Evolutionary conservation across 2,329 filamentous ascomycete species (phyloP).

Genomic region (Blastomyces gilchristii): DNA sequence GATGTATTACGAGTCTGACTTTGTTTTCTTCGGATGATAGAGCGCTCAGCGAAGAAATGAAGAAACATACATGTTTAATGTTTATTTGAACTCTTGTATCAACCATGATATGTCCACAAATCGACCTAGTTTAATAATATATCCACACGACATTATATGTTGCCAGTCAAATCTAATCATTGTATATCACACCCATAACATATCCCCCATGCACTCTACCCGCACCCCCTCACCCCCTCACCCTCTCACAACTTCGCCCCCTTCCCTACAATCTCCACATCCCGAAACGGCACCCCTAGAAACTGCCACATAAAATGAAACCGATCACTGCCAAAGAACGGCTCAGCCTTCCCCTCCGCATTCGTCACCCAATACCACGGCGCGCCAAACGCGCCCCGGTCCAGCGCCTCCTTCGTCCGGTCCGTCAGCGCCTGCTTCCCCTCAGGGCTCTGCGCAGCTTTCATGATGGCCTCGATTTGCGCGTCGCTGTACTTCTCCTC

Average conservation of each 20-base stretch:
- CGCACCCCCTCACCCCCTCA: background rate
- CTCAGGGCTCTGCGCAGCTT: conserved; percentile 41
- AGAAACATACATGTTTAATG: too few relatives aligned
- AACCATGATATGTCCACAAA: background rate
- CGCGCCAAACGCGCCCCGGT: conserved; percentile 61
- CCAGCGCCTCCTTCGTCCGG: conserved; percentile 52
- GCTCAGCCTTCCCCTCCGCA: conserved; percentile 17
- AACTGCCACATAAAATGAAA: conserved; percentile 18
- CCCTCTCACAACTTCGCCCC: conserved; percentile 3
- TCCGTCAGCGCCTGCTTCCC: conserved; percentile 46
- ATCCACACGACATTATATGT: background rate
- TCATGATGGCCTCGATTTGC: conserved; percentile 49
- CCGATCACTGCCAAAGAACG: conserved; percentile 18
- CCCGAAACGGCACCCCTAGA: conserved; percentile 14
- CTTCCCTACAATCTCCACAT: conserved; percentile 11
- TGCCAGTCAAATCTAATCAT: background rate
- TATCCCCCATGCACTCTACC: background rate
- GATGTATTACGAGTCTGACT: background rate
- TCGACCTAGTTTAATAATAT: background rate
- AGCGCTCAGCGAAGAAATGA: background rate
- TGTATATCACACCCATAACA: background rate
- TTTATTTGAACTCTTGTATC: background rate
- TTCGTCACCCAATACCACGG: conserved; percentile 65
- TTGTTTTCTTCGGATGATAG: background rate
- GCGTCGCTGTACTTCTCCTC: conserved; percentile 36